Evolutionary conservation across 768 basidiomycete genomes (phyloP), one percentile per base, ranked within the genome.

Genomic region (Mycena sanguinolenta): DNA sequence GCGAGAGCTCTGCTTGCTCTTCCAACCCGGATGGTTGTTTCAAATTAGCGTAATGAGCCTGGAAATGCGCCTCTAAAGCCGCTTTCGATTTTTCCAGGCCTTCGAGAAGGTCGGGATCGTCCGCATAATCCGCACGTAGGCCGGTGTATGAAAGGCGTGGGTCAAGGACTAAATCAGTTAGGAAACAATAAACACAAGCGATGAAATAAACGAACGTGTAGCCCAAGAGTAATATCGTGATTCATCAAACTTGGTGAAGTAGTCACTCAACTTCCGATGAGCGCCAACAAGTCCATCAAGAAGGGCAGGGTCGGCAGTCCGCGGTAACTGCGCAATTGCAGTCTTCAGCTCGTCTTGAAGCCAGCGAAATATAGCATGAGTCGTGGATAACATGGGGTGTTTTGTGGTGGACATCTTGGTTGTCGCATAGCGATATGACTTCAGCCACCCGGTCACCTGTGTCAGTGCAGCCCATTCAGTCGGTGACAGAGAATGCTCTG

Each of bases 191-290:
- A 21, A 36, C 36, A 38, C 50, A 39, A 36, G 23, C 23, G 28
- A 53, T 14, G 21, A 46, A n/a, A 54, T 38, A 38, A 13, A 67
- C 66, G 1, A 30, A 67, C 66, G 27, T 8, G 66, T 39, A 1
- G 58, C 66, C 66, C 66, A 67, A 1, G 59, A 36, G 16, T 67
- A 67, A 54, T 60, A 67, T 36, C 25, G 32, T 28, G 66, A 67
- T 38, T 61, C n/a, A 61, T 67, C 66, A 39, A 67, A 58, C 50
- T 65, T 54, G 50, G 62, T 63, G 52, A 53, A 63, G 30, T 63
- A 63, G 23, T 63, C 62, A 28, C 62, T 63, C 13, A 63, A 21
- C 17, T 63, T 63, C 17, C 23, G 49, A 54, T 63, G 62, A 23
- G 62, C 50, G 16, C 3, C 49, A 13, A 36, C n/a, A 23, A 63